Evolutionary conservation across 2,329 filamentous ascomycete genomes (phyloP).

Genomic region (Epichloe sp.): DNA sequence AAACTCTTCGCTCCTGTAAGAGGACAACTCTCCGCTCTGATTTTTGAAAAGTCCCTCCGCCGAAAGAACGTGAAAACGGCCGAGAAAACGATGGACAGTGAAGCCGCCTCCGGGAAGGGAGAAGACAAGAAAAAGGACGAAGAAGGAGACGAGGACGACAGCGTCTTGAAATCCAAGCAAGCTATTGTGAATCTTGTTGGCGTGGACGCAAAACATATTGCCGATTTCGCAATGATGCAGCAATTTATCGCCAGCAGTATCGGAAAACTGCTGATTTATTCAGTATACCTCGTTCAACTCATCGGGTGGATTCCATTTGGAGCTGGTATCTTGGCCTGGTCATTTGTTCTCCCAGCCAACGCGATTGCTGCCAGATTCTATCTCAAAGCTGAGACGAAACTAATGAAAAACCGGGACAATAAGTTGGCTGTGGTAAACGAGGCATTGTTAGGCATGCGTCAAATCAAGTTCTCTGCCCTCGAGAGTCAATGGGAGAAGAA

Average conservation of each 20-base stretch:
- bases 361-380: conserved; percentile 53
- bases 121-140: conserved; percentile 27
- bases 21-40: conserved; percentile 54
- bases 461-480: conserved; percentile 73
- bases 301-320: conserved; percentile 59
- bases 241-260: conserved; percentile 50
- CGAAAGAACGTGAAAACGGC: conserved; percentile 63
- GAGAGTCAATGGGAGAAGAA: conserved; percentile 63
- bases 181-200: conserved; percentile 66
- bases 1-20: conserved; percentile 53
- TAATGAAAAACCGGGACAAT: conserved; percentile 65
- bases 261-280: conserved; percentile 51
- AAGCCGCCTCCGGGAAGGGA: conserved; percentile 13
- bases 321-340: conserved; percentile 51
- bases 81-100: conserved; percentile 30
- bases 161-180: conserved; percentile 42
- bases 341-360: conserved; percentile 55
- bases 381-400: conserved; percentile 46
- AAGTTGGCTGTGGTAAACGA: conserved; percentile 68
- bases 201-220: conserved; percentile 58
- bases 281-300: conserved; percentile 52
- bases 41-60: conserved; percentile 66
- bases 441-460: conserved; percentile 63
- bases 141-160: conserved; percentile 39
- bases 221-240: conserved; percentile 55